Evolutionary conservation across 139 green algal genomes (phyloP), one percentile per base, ranked within the genome.

Genomic region (Auxenochlorella protothecoides): DNA sequence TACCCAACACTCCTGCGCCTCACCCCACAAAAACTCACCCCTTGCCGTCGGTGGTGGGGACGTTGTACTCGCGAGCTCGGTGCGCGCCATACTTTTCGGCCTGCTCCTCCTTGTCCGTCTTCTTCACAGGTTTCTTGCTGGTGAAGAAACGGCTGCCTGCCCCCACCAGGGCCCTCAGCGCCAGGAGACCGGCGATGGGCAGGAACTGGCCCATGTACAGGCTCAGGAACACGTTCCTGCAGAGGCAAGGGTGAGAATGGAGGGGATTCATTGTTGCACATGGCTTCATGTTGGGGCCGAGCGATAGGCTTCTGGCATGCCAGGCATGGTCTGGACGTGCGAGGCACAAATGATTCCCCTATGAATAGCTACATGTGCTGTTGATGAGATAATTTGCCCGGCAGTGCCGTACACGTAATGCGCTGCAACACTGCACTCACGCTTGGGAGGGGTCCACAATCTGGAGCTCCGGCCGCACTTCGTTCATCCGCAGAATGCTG

Each of bases 401-500:
- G 53, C 14, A 52, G 65, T 44, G 27, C 27, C 27, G 27, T 44
- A 1, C 27, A 44, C 27, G 27, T 44, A 44, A 44, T 44, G 27
- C 27, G 27, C 27, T 44, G 27, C 27, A 44, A 44, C 27, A 44
- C 27, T 44, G 4, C 16, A 64, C 81, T 84, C 72, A 86, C 73
- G 81, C 60, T 60, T 88, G 72, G 15, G 69, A 75, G 10, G 83
- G 79, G 68, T 91, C 86, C 57, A 89, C 65, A 53, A 91, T 79
- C 55, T 75, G 65, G 57, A 91, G 84, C 70, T 91, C 86, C 13
- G 74, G 68, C 51, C 75, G 71, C 62, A 88, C 81, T 75, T 91
- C 78, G 69, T 78, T 72, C 10, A 78, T 63, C 8, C 71, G 16
- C 69, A 85, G 80, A 74, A 84, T 64, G 71, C 74, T 72, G 8